Base-by-base conservation (phyloP, 2,329 filamentous ascomycete genomes). In the Ophiocordyceps camponoti-floridani region DNA sequence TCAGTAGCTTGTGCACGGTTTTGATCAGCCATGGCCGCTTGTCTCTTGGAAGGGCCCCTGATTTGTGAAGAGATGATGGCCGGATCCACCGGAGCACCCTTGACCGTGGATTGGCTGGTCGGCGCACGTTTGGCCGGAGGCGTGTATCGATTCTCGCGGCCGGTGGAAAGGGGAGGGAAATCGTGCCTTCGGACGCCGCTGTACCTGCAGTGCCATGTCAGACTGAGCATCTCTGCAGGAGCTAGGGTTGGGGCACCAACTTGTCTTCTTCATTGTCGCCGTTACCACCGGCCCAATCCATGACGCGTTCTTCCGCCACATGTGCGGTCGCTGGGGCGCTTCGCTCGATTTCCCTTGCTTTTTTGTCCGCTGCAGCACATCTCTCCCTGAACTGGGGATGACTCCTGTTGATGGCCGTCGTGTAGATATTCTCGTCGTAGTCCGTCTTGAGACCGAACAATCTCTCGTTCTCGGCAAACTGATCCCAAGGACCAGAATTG, bases 381-480 rank as follows among this genome's bases (percentile, higher is more conserved):
- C 81, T 77, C 59, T 85, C 77, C 50, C 76, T 79, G 62, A 93
- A 95, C 45, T 82, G 71, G 1, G 91, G 88, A 53, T 94, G 79
- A 50, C 64, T 83, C 56, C 79, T 85, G 62, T 98, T 78, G 56
- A 98, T 93, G 38, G 76, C 67, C 10, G 91, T 98, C 1, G 91
- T 98, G 65, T 98, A 98, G 40, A 91, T 77, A 53, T 84, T 87
- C 63, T 96, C 91, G 56, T 96, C 79, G 58, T 96, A 98, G 54
- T 87, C 86, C 44, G 83, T 91, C 62, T 78, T 85, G 37, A 93
- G 65, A 33, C 91, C 91, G 57, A 94, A 96, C 28, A 86, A 76
- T 46, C 78, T 73, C 62, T 93, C 84, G 56, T 96, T 96, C 49
- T 75, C 80, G 47, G 84, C 83, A 56, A 98, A 98, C 60, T 98